Percentiles rank a stretch among this genome's conserved stretches.
These are phyloP conservation scores for Hibiscus tridactylites DNA, from an alignment of 345 rosid species.

Conservation along the genomic window DNA sequence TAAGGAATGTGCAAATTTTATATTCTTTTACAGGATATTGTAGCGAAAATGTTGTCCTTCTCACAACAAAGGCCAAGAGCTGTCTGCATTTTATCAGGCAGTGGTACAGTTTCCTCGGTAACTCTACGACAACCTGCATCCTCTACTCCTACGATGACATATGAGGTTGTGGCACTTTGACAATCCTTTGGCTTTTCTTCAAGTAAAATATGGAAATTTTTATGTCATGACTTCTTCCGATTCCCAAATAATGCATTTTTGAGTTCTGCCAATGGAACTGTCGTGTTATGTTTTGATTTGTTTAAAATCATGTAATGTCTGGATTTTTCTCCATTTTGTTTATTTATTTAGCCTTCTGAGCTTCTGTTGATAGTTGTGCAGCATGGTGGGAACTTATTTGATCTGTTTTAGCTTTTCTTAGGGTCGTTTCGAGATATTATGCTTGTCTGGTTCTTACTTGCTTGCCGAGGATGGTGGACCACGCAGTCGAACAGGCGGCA, in stretches of 20 bases:
- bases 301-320: not conserved
- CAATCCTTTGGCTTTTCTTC: not conserved
- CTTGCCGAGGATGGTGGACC: conserved; percentile 84
- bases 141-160: conserved; percentile 44
- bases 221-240: not conserved
- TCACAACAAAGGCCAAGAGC: conserved; percentile 92
- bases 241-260: not conserved
- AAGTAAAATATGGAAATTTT: not conserved
- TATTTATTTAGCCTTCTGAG: no score
- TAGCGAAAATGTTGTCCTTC: conserved; percentile 66
- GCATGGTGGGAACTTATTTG: conserved; percentile 17
- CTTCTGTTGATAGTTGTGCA: not conserved
- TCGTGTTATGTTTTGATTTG: not conserved
- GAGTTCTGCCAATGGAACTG: not conserved
- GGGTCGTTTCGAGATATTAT: conserved; percentile 92
- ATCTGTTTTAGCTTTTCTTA: conserved; percentile 25
- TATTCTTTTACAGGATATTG: conserved; percentile 58
- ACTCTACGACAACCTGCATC: conserved; percentile 78
- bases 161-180: conserved; percentile 53
- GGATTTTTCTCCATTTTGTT: no score
- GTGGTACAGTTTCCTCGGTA: conserved; percentile 81
- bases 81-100: conserved; percentile 84
- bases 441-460: conserved; percentile 90
- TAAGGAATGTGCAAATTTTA: not conserved
- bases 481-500: conserved; percentile 71